phyloP scores from a whole-genome alignment of 75 land plant genomes.

The Selaginella moellendorffii region DNA sequence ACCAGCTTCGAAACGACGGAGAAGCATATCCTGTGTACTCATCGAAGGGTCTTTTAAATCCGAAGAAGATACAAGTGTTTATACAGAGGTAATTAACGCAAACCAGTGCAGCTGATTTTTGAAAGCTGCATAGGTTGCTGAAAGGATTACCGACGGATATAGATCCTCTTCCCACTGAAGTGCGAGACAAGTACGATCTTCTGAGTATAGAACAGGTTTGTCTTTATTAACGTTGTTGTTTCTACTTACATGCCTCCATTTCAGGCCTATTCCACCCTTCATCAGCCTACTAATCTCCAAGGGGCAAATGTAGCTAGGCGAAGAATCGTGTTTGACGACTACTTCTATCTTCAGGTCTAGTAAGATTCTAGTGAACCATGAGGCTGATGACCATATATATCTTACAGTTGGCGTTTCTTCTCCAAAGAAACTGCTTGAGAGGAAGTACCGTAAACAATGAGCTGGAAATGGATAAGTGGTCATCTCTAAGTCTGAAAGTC shows the following conservation, averaged over 20 bases:
- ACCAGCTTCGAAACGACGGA: slow-evolving; percentile 12
- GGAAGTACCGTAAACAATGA: no score
- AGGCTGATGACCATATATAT: not conserved
- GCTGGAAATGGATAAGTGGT: slow-evolving; percentile 49
- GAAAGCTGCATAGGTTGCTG: slow-evolving; percentile 31
- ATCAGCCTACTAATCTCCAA: slow-evolving; percentile 39
- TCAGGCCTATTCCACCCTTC: slow-evolving; percentile 79
- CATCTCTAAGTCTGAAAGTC: slow-evolving; percentile 45
- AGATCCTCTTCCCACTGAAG: slow-evolving; percentile 62
- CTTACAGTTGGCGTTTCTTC: not conserved
- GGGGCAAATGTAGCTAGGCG: slow-evolving; percentile 81
- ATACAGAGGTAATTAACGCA: slow-evolving; percentile 42
- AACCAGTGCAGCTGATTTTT: not conserved
- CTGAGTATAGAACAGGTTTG: slow-evolving; percentile 7
- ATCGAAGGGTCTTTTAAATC: slow-evolving; percentile 44
- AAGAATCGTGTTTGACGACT: slow-evolving; percentile 85
- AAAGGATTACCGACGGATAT: slow-evolving; percentile 35
- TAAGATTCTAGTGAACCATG: no score
- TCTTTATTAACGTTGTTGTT: not conserved
- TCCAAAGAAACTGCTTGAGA: not conserved
- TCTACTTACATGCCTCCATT: not conserved
- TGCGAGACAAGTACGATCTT: slow-evolving; percentile 35
- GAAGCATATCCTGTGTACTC: slow-evolving; percentile 76
- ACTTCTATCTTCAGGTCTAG: slow-evolving; percentile 79
- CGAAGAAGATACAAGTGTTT: slow-evolving; percentile 35